Evolutionary conservation across 352 stramenopile genomes (phyloP).

Genomic region (Lagenidium giganteum): DNA sequence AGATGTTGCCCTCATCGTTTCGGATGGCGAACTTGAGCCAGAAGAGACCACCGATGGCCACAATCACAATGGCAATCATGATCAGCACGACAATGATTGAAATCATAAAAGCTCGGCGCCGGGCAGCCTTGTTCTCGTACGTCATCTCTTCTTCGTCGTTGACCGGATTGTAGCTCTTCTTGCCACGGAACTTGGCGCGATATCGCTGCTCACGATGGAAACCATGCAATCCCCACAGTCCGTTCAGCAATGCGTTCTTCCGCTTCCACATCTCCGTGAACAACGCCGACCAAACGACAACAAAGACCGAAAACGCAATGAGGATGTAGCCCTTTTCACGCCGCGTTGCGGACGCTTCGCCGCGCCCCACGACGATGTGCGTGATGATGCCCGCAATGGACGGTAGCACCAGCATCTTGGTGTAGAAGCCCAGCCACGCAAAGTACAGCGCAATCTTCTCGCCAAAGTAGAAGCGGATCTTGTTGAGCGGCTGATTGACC

Average conservation of each 20-base stretch:
- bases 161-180: slow-evolving; percentile 61
- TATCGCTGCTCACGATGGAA: slow-evolving; percentile 70
- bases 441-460: slow-evolving; percentile 91
- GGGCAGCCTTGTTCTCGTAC: slow-evolving; percentile 53
- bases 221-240: slow-evolving; percentile 78
- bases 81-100: slow-evolving; percentile 62
- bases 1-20: no score
- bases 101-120: slow-evolving; percentile 44
- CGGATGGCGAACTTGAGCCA: slow-evolving; percentile 72
- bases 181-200: slow-evolving; percentile 82
- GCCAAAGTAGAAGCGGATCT: slow-evolving; percentile 89
- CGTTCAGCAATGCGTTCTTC: slow-evolving; percentile 79
- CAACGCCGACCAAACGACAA: slow-evolving; percentile 85
- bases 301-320: slow-evolving; percentile 73
- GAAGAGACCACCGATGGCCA: slow-evolving; percentile 69
- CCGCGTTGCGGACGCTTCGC: no score
- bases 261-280: slow-evolving; percentile 89
- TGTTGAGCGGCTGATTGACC: slow-evolving; percentile 79
- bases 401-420: slow-evolving; percentile 87
- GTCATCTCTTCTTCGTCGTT: slow-evolving; percentile 62
- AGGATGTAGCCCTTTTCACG: slow-evolving; percentile 70
- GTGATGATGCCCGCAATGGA: slow-evolving; percentile 75
- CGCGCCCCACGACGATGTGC: slow-evolving; percentile 52
- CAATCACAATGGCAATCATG: slow-evolving; percentile 70
- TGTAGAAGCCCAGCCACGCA: slow-evolving; percentile 90